Conservation (phyloP, 1,284 basidiomycete genomes). For the Ganoderma resinaceum region DNA sequence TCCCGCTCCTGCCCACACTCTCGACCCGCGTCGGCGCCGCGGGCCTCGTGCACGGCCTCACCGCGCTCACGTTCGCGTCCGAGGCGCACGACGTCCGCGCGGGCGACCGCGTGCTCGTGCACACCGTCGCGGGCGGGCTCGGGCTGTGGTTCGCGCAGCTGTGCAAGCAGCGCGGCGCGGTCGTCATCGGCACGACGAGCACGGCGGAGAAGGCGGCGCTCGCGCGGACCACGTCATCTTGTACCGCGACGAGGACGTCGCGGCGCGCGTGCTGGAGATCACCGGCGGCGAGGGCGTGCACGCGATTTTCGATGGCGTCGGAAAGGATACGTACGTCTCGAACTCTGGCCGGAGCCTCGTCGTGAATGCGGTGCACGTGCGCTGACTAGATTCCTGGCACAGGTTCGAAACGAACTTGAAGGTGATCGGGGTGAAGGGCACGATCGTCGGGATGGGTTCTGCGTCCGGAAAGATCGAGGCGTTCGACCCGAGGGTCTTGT, state of each 20-base stretch:
- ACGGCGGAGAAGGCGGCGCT: constrained; percentile 86
- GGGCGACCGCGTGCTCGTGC: constrained; percentile 79
- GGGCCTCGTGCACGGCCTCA: constrained; percentile 59
- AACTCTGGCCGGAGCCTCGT: not conserved
- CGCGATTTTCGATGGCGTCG: constrained; percentile 93
- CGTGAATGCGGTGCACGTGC: too few species aligned
- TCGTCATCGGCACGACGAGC: constrained; percentile 94
- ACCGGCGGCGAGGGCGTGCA: constrained; percentile 87
- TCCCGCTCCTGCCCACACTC: constrained; percentile 63
- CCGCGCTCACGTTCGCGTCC: constrained; percentile 80
- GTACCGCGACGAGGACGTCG: constrained; percentile 77
- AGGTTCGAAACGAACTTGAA: constrained; percentile 87
- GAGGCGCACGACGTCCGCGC: constrained; percentile 87
- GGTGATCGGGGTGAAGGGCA: constrained; percentile 82
- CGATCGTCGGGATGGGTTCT: constrained; percentile 89
- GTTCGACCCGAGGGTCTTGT: constrained; percentile 77
- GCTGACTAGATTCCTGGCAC: constrained; percentile 8
- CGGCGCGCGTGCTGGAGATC: constrained; percentile 75
- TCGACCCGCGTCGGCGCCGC: constrained; percentile 74
- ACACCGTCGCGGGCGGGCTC: constrained; percentile 90
- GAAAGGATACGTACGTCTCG: constrained; percentile 78
- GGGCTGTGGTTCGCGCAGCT: constrained; percentile 70
- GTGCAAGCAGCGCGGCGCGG: constrained; percentile 77
- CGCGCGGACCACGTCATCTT: constrained; percentile 89
- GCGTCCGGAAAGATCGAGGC: constrained; percentile 85